phyloP scores from a whole-genome alignment of 768 basidiomycete genomes.

The Suillus subluteus region DNA sequence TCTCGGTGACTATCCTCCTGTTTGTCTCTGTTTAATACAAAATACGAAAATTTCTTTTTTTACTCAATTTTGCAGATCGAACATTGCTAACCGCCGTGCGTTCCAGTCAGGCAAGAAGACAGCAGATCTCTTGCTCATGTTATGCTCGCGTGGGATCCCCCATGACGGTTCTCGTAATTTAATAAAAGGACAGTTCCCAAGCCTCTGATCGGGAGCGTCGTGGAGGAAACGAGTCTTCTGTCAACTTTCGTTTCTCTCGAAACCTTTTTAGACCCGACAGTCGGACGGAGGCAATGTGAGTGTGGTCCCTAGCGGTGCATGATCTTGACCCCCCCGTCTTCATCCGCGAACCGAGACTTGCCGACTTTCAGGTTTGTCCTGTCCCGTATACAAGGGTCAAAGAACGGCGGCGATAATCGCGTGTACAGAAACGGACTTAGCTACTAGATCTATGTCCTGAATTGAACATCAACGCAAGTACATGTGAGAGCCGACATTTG shows the following conservation, averaged over 20 bases:
- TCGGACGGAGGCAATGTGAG: constrained; percentile 27
- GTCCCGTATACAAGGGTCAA: not conserved
- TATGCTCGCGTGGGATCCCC: constrained; percentile 14
- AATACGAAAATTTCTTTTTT: not conserved
- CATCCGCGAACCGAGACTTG: constrained; percentile 12
- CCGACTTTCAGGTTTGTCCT: constrained; percentile 4
- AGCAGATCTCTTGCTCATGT: not conserved
- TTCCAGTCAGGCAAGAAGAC: not conserved
- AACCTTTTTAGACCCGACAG: constrained; percentile 18
- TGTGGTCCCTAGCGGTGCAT: not conserved
- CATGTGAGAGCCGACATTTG: constrained; percentile 36
- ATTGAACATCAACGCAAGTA: constrained; percentile 31
- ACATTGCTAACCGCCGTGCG: not conserved
- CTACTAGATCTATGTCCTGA: constrained; percentile 28
- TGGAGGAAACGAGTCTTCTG: constrained; percentile 28
- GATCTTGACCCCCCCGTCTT: constrained; percentile 8
- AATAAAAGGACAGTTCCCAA: constrained; percentile 27
- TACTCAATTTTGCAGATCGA: not conserved
- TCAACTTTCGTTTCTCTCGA: constrained; percentile 15
- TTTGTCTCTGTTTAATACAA: constrained; percentile 4
- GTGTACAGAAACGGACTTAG: constrained; percentile 28
- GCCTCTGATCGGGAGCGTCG: constrained; percentile 23
- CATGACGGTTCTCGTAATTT: constrained; percentile 27
- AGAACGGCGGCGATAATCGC: constrained; percentile 19
- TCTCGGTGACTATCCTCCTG: not conserved